These are phyloP conservation scores for Marasmius sp. DNA, from an alignment of 1,284 basidiomycete genomes.

Conservation along the genomic window DNA sequence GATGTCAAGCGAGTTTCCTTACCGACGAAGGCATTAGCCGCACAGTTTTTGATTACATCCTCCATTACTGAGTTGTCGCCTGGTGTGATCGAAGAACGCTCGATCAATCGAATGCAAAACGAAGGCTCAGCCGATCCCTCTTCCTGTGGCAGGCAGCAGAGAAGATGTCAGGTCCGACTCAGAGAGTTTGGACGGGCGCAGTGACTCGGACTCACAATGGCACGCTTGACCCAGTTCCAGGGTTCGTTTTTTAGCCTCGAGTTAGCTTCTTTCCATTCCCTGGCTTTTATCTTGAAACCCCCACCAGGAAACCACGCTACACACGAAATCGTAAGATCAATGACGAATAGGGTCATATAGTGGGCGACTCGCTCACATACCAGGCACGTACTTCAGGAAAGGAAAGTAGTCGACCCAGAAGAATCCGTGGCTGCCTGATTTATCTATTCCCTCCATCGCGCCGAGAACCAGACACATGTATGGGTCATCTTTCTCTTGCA, in stretches of 20 bases:
- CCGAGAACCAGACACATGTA: background rate
- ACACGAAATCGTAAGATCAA: background rate
- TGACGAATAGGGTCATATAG: background rate
- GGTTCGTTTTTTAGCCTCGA: background rate
- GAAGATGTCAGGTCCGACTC: background rate
- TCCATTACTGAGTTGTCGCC: background rate
- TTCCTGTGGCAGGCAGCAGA: background rate
- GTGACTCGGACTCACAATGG: background rate
- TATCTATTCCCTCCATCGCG: background rate
- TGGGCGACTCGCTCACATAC: background rate
- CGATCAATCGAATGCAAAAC: background rate
- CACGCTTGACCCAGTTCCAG: background rate
- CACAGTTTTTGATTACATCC: background rate
- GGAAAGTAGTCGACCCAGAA: background rate
- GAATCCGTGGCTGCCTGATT: background rate
- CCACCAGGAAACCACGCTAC: background rate
- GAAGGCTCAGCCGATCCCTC: background rate
- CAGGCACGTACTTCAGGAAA: background rate
- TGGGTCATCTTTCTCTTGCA: background rate
- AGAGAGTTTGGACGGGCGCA: background rate
- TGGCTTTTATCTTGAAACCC: background rate
- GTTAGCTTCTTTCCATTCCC: background rate
- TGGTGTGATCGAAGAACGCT: background rate
- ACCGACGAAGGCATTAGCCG: background rate
- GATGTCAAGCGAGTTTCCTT: background rate